phyloP scores from a whole-genome alignment of 306 rosid species.

The Cucurbita ficifolia region DNA sequence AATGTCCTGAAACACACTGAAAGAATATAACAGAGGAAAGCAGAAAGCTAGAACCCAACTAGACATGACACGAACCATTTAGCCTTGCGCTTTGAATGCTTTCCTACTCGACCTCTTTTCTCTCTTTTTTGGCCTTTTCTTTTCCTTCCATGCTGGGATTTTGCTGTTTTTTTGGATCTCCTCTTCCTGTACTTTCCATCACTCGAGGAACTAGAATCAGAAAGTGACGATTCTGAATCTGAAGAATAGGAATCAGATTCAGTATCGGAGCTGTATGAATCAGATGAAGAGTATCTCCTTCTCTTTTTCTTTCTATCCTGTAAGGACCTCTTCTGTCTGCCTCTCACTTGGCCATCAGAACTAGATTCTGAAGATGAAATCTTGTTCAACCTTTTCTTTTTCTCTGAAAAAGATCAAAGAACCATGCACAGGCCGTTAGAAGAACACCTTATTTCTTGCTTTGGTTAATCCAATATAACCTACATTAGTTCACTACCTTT shows the following conservation, averaged over 20 bases:
- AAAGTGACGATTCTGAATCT: constrained; percentile 44
- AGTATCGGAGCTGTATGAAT: constrained; percentile 43
- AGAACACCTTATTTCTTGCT: not conserved
- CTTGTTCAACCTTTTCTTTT: constrained; percentile 42
- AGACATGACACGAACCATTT: constrained; percentile 30
- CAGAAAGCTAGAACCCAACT: not conserved
- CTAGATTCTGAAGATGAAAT: constrained; percentile 37
- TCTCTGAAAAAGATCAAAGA: constrained; percentile 29
- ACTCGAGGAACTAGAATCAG: constrained; percentile 63
- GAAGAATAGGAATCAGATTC: constrained; percentile 34
- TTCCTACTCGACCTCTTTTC: constrained; percentile 38
- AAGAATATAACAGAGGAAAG: constrained; percentile 2
- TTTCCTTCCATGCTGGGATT: constrained; percentile 46
- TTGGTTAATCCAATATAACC: not conserved
- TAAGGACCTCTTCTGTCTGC: constrained; percentile 32
- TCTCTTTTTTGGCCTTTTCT: constrained; percentile 35
- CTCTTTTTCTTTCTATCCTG: constrained; percentile 45
- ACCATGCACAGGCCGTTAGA: constrained; percentile 8
- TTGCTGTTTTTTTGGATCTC: constrained; percentile 35
- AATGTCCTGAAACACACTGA: constrained; percentile 15
- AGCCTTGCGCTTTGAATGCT: constrained; percentile 44
- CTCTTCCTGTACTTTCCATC: constrained; percentile 55
- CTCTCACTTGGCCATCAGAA: constrained; percentile 44
- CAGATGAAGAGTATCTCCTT: constrained; percentile 64
- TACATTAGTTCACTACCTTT: constrained; percentile 35